These are phyloP conservation scores for Stephanodiscus triporus DNA, from an alignment of 108 stramenopile species.

Conservation along the genomic window DNA sequence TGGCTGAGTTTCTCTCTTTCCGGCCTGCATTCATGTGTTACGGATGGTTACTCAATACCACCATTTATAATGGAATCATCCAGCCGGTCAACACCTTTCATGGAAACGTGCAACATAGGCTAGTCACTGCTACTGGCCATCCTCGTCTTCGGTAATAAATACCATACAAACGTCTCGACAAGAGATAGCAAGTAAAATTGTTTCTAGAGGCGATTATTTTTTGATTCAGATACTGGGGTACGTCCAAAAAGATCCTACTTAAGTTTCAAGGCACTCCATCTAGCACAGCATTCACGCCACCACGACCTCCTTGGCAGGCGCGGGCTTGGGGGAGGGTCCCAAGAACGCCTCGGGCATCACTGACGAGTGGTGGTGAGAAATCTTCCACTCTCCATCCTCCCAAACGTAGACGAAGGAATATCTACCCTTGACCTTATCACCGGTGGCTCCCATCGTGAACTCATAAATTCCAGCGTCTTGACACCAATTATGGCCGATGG, in stretches of 20 bases:
- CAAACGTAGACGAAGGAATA: conserved; percentile 64
- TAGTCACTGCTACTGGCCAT: too few species aligned
- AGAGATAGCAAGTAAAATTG: too few species aligned
- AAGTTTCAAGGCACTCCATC: neutral
- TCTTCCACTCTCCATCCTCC: conserved; percentile 73
- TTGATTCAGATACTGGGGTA: neutral
- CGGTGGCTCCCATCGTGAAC: conserved; percentile 62
- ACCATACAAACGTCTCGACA: too few species aligned
- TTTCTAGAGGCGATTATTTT: neutral
- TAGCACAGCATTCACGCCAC: neutral
- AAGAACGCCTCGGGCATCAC: conserved; percentile 60
- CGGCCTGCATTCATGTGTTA: neutral
- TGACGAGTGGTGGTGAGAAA: conserved; percentile 70
- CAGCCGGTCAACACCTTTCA: too few species aligned
- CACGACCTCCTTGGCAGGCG: neutral
- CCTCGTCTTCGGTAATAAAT: too few species aligned
- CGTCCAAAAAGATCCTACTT: neutral
- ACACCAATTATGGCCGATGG: conserved; percentile 50
- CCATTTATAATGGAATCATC: too few species aligned
- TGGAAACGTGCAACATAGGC: too few species aligned
- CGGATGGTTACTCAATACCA: too few species aligned
- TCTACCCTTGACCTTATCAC: conserved; percentile 60
- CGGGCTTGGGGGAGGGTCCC: conserved; percentile 32
- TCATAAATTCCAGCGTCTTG: conserved; percentile 62
- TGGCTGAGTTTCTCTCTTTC: too few species aligned